phyloP scores from a whole-genome alignment of 768 basidiomycete species.

The Sarcodon sp. region DNA sequence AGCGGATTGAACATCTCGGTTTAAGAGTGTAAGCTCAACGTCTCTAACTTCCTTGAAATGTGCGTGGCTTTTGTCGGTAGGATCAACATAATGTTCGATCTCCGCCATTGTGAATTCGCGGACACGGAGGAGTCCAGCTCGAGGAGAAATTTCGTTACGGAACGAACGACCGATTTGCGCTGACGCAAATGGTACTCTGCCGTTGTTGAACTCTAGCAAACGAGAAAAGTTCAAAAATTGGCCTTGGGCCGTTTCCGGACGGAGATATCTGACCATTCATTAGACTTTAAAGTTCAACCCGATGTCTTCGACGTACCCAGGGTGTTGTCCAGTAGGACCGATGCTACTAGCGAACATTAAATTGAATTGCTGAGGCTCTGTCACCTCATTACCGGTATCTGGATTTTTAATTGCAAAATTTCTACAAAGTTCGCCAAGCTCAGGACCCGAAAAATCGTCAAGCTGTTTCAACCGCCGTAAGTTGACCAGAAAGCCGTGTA shows the following conservation, averaged over 20 bases:
- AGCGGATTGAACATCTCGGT: conserved; percentile 69
- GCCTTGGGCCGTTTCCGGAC: conserved; percentile 96
- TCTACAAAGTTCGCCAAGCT: conserved; percentile 78
- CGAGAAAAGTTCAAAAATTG: conserved; percentile 98
- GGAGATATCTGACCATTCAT: conserved; percentile 54
- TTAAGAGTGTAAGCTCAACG: conserved; percentile 62
- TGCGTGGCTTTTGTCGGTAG: conserved; percentile 76
- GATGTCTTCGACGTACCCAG: conserved; percentile 44
- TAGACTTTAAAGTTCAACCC: background rate
- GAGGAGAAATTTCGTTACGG: conserved; percentile 97
- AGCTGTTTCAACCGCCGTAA: conserved; percentile 33
- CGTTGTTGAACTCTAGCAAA: conserved; percentile 96
- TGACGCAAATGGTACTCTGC: conserved; percentile 90
- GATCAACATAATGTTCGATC: conserved; percentile 98
- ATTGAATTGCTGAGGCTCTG: conserved; percentile 93
- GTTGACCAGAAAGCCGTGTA: conserved; percentile 1
- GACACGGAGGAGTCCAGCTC: conserved; percentile 90
- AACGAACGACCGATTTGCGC: conserved; percentile 95
- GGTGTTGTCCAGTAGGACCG: conserved; percentile 94
- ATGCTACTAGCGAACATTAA: conserved; percentile 98
- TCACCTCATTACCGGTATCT: conserved; percentile 84
- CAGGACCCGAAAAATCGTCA: conserved; percentile 86
- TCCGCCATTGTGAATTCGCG: conserved; percentile 99
- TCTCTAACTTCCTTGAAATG: conserved; percentile 77
- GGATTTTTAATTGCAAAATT: conserved; percentile 79